phyloP scores from a whole-genome alignment of 23 red algal genomes.

The Gracilariopsis chorda region DNA sequence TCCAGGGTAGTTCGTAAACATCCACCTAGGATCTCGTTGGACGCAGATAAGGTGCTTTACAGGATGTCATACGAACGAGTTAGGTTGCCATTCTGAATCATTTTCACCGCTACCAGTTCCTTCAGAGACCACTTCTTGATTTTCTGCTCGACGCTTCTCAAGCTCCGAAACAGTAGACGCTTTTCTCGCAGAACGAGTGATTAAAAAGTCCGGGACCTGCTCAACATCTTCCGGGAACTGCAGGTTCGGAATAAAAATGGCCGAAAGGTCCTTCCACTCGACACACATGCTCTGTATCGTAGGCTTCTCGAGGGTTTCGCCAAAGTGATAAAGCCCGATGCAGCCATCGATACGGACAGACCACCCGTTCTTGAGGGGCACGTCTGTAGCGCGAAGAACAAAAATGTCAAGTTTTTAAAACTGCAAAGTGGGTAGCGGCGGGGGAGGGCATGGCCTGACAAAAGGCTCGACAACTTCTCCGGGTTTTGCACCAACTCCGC shows the following conservation, averaged over 20 bases:
- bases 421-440: slow-evolving; percentile 48
- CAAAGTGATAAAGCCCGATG: slow-evolving; percentile 52
- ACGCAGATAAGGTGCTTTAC: slow-evolving; percentile 44
- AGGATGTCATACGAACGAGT: slow-evolving; percentile 45
- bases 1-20: slow-evolving; percentile 77
- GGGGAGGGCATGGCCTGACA: slow-evolving; percentile 47
- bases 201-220: slow-evolving; percentile 73
- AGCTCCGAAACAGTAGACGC: slow-evolving; percentile 28
- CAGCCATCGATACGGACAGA: slow-evolving; percentile 17
- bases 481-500: slow-evolving; percentile 62
- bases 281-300: slow-evolving; percentile 24
- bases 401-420: slow-evolving; percentile 61
- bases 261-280: slow-evolving; percentile 33
- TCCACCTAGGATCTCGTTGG: slow-evolving; percentile 51
- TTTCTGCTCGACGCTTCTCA: slow-evolving; percentile 13
- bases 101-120: neutral
- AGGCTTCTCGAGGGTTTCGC: slow-evolving; percentile 25
- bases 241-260: slow-evolving; percentile 50
- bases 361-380: slow-evolving; percentile 47
- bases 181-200: slow-evolving; percentile 42
- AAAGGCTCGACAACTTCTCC: slow-evolving; percentile 37
- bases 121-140: neutral
- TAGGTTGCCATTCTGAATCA: slow-evolving; percentile 11
- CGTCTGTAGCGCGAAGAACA: slow-evolving; percentile 63
- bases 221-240: slow-evolving; percentile 76